Percentiles rank a stretch among this genome's conserved stretches.
Conservation (phyloP, 1,139 yeast species). For the Meyerozyma elateridarum region DNA sequence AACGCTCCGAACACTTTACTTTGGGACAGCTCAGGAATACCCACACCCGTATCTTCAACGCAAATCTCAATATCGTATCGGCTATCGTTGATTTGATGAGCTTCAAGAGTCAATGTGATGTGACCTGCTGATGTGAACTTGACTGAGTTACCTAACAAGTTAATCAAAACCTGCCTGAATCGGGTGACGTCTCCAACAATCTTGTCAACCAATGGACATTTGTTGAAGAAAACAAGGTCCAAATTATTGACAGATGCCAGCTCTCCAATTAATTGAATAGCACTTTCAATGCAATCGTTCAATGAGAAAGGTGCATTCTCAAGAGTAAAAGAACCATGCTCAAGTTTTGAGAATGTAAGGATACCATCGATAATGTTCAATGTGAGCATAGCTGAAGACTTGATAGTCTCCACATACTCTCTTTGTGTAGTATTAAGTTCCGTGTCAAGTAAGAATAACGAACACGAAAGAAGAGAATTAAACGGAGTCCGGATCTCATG, state of each 20-base stretch:
- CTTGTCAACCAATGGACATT: conserved; percentile 37
- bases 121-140: conserved; percentile 50
- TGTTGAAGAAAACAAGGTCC: conserved; percentile 46
- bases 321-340: conserved; percentile 48
- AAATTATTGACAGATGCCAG: conserved; percentile 44
- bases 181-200: conserved; percentile 50
- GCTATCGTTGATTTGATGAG: conserved; percentile 24
- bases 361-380: conserved; percentile 55
- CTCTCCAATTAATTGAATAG: conserved; percentile 49
- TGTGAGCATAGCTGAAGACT: conserved; percentile 49
- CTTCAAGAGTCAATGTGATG: conserved; percentile 36
- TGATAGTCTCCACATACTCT: conserved; percentile 53
- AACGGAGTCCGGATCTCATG: conserved; percentile 59
- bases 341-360: conserved; percentile 52
- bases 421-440: conserved; percentile 41
- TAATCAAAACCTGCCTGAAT: conserved; percentile 50
- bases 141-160: conserved; percentile 54
- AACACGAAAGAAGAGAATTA: conserved; percentile 52
- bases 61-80: conserved; percentile 40
- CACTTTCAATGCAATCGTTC: conserved; percentile 48
- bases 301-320: conserved; percentile 47
- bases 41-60: conserved; percentile 59
- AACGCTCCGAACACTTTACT: conserved; percentile 54
- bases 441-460: conserved; percentile 50
- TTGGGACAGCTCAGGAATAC: conserved; percentile 47